A percentile compares a stretch with the other conserved stretches of the same genome.
Conservation (phyloP, 2,329 filamentous ascomycete genomes). For the Aspergillus carbonarius region DNA sequence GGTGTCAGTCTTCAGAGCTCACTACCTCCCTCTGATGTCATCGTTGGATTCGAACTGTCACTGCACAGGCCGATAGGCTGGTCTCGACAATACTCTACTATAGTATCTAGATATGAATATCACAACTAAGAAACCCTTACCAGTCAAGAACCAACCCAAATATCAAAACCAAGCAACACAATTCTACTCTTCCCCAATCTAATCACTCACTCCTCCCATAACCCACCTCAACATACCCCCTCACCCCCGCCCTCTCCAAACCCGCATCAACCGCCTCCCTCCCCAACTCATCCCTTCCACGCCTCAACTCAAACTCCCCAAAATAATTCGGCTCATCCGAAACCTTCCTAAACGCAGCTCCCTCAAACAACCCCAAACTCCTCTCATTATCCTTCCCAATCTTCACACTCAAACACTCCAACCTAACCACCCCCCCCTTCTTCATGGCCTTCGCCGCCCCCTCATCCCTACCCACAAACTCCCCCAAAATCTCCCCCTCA, state of each 20-base stretch:
- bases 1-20: neutral
- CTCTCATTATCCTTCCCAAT: slow-evolving; percentile 57
- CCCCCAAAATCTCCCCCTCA: slow-evolving; percentile 54
- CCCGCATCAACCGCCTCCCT: slow-evolving; percentile 25
- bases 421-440: slow-evolving; percentile 6
- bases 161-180: neutral
- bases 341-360: slow-evolving; percentile 56
- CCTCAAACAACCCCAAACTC: slow-evolving; percentile 62
- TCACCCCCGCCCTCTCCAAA: slow-evolving; percentile 33
- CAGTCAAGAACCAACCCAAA: no score
- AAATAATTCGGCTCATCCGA: slow-evolving; percentile 61
- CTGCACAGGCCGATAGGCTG: no score
- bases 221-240: slow-evolving; percentile 38
- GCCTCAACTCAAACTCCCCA: slow-evolving; percentile 63
- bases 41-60: no score
- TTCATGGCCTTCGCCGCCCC: slow-evolving; percentile 11
- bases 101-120: no score
- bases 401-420: slow-evolving; percentile 58
- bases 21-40: neutral
- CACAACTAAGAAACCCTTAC: no score
- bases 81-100: no score
- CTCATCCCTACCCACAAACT: slow-evolving; percentile 46
- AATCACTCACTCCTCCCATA: slow-evolving; percentile 29
- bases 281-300: slow-evolving; percentile 32
- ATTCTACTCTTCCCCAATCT: no score